A percentile compares a stretch with the other conserved stretches of the same genome.
These are phyloP conservation scores for Cladophialophora chaetospira DNA, from an alignment of 2,329 filamentous ascomycete genomes.

Conservation along the genomic window DNA sequence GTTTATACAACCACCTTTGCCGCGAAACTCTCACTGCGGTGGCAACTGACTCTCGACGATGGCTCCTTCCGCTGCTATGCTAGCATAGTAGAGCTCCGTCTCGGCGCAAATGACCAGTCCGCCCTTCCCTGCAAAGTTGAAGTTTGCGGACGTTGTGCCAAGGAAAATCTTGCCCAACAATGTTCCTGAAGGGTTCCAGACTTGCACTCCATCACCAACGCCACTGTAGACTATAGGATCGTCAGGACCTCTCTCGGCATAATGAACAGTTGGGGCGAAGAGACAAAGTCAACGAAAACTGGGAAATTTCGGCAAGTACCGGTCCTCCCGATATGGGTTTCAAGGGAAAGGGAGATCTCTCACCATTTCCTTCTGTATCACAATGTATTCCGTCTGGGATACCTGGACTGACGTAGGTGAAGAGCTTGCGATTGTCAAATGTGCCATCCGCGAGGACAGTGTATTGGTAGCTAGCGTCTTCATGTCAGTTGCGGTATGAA, in stretches of 20 bases:
- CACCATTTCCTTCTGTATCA: slow-evolving; percentile 57
- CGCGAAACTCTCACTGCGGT: slow-evolving; percentile 2
- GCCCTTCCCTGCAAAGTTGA: slow-evolving; percentile 32
- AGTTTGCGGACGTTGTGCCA: slow-evolving; percentile 35
- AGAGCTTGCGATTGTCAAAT: slow-evolving; percentile 51
- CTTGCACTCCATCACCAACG: slow-evolving; percentile 57
- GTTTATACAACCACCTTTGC: background rate
- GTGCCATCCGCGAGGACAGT: slow-evolving; percentile 27
- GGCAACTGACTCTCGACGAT: slow-evolving; percentile 24
- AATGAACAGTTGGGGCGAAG: no score
- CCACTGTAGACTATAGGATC: slow-evolving; percentile 60
- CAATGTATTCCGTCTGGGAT: slow-evolving; percentile 53
- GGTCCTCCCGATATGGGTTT: no score
- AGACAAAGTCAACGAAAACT: no score
- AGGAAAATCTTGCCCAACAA: slow-evolving; percentile 60
- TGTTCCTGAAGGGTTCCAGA: slow-evolving; percentile 54
- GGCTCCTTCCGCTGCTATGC: slow-evolving; percentile 23
- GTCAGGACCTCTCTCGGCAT: no score
- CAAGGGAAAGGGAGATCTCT: no score
- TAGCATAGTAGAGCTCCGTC: slow-evolving; percentile 29
- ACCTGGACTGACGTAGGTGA: slow-evolving; percentile 53
- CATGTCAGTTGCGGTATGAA: slow-evolving; percentile 2
- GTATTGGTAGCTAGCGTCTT: slow-evolving; percentile 27
- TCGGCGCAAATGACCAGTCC: slow-evolving; percentile 30
- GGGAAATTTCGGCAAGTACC: no score